These are phyloP conservation scores for Trichoderma breve DNA, from an alignment of 2,329 filamentous ascomycete genomes.

Conservation along the genomic window DNA sequence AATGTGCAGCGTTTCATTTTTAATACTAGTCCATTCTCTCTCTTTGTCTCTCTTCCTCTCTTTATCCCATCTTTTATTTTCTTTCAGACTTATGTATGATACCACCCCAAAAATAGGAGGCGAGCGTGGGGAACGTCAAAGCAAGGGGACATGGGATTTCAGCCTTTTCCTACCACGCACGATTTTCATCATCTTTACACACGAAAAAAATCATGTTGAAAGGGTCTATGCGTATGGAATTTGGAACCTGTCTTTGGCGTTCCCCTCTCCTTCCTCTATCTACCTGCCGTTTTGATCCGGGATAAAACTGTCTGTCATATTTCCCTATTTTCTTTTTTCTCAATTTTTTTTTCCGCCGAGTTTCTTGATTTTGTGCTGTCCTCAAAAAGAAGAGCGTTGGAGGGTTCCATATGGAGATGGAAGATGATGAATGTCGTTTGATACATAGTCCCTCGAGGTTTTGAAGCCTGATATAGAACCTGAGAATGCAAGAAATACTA, in stretches of 20 bases:
- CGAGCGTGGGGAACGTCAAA: conserved; percentile 17
- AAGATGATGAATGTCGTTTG: neutral
- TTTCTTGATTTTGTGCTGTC: neutral
- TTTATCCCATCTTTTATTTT: conserved; percentile 17
- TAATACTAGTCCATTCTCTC: conserved; percentile 18
- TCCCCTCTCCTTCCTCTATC: conserved; percentile 18
- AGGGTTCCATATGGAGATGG: neutral
- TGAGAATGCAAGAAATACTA: conserved; percentile 15
- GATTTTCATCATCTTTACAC: neutral
- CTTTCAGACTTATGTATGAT: conserved; percentile 27
- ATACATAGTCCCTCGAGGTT: neutral
- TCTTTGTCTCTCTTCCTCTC: neutral
- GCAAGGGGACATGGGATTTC: neutral
- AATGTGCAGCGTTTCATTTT: conserved; percentile 19
- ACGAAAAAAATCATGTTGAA: neutral
- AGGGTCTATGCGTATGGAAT: neutral
- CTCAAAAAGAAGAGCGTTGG: neutral
- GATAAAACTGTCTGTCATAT: conserved; percentile 8
- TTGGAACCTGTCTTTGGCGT: conserved; percentile 11
- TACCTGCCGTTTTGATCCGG: neutral
- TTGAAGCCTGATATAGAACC: conserved; percentile 18
- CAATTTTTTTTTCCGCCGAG: neutral
- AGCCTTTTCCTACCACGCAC: neutral
- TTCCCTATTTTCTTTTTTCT: conserved; percentile 12
- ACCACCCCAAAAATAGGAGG: conserved; percentile 26